These are phyloP conservation scores for Euphorbia peplus DNA, from an alignment of 345 rosid genomes.

Conservation along the genomic window DNA sequence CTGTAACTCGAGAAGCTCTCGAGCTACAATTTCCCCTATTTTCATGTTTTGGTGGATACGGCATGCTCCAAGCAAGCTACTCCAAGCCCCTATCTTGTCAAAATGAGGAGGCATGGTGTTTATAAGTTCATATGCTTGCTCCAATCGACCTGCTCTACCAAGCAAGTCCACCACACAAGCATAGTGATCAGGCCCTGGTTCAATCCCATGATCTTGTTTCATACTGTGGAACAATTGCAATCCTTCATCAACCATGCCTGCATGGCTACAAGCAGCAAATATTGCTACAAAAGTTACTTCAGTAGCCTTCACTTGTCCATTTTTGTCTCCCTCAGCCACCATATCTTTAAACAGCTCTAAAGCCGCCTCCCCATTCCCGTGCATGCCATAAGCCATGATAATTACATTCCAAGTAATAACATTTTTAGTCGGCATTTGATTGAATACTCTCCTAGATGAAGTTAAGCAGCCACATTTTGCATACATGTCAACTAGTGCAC, in stretches of 20 bases:
- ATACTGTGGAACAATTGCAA: slow-evolving; percentile 57
- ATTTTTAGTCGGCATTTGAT: slow-evolving; percentile 59
- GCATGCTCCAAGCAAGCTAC: slow-evolving; percentile 88
- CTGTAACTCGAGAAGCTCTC: slow-evolving; percentile 57
- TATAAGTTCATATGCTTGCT: slow-evolving; percentile 56
- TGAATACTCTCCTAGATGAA: slow-evolving; percentile 53
- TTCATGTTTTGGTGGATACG: slow-evolving; percentile 61
- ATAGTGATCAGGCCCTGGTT: slow-evolving; percentile 73
- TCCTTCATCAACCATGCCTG: slow-evolving; percentile 83
- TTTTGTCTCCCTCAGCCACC: slow-evolving; percentile 35
- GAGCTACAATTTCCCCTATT: slow-evolving; percentile 73
- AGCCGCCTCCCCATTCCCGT: slow-evolving; percentile 72
- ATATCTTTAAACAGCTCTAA: slow-evolving; percentile 53
- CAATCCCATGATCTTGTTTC: slow-evolving; percentile 52
- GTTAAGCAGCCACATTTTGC: slow-evolving; percentile 82
- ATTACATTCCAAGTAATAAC: slow-evolving; percentile 86
- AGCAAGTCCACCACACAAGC: slow-evolving; percentile 87
- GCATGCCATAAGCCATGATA: slow-evolving; percentile 94
- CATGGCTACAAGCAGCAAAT: slow-evolving; percentile 87
- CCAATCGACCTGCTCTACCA: slow-evolving; percentile 76
- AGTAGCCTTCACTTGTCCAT: slow-evolving; percentile 54
- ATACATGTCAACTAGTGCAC: slow-evolving; percentile 89
- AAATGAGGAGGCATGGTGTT: slow-evolving; percentile 48
- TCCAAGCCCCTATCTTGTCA: slow-evolving; percentile 70
- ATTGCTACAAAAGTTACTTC: slow-evolving; percentile 70